Base-by-base conservation (phyloP, 768 basidiomycete genomes). In the Chiua virens region DNA sequence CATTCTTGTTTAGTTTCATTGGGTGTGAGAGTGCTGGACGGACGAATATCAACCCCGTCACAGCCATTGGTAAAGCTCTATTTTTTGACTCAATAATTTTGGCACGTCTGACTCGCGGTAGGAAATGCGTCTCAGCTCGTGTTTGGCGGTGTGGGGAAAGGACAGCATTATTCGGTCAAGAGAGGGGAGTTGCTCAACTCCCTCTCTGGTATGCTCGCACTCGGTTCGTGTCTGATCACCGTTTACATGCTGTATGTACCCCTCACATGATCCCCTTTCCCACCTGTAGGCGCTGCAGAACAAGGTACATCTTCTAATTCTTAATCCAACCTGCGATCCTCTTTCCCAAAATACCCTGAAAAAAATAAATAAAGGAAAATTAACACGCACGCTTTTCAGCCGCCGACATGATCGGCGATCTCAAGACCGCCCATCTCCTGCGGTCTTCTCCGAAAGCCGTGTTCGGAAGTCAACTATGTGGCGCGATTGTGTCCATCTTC, bases 391-490 rank as follows among this genome's bases (percentile, higher is more conserved):
- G 17, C 34, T 34, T 34, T 34, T 34, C 27, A 67, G 75, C 81
- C 21, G 60, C 76, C 27, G 85, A 86, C 62, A 85, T 86, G 85
- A 80, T 79, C 41, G 78, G 82, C 49, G 85, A 86, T 63, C 64
- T 86, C 58, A 85, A 86, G 70, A 82, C 85, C n/a, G 81, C 82
- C 53, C 84, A 84, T 63, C 79, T 86, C 51, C 75, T 85, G 22
- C 73, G 84, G 45, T 79, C 82, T 13, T 85, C 82, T 57, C 84
- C 84, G 35, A 75, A 68, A 49, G 80, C 81, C 64, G 80, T 85
- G 68, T 85, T 85, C 60, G 70, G 80, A 53, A 81, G 79, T 22
- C 82, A 83, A 66, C 68, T 83, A 4, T 73, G 70, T 53, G 83
- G 84, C 45, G 72, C 82, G 20, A 70, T 82, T 49, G 79, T 84